These are phyloP conservation scores for Cryptosporidium tyzzeri DNA, from an alignment of 169 alveolate species.

Conservation along the genomic window DNA sequence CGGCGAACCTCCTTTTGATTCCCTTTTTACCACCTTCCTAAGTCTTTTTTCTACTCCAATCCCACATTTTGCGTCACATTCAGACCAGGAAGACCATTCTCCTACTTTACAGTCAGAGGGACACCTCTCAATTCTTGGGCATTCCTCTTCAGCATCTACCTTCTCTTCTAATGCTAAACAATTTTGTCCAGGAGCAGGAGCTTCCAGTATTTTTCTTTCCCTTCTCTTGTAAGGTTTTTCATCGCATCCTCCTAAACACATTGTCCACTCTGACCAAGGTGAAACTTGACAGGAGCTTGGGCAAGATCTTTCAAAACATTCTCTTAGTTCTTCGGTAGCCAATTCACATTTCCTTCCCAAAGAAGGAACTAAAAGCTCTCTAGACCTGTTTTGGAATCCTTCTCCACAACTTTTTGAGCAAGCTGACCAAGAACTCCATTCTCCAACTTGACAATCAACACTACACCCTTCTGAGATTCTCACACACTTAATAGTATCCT, in stretches of 20 bases:
- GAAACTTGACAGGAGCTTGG: slow-evolving; percentile 78
- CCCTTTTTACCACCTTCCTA: slow-evolving; percentile 74
- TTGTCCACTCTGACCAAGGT: slow-evolving; percentile 80
- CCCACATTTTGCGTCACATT: slow-evolving; percentile 79
- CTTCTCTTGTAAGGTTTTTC: slow-evolving; percentile 46
- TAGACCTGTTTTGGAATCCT: slow-evolving; percentile 72
- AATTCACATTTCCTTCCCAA: slow-evolving; percentile 25
- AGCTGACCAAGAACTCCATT: slow-evolving; percentile 79
- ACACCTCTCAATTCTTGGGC: slow-evolving; percentile 33
- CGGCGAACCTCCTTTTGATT: slow-evolving; percentile 76
- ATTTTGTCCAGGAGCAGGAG: slow-evolving; percentile 2
- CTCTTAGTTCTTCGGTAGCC: slow-evolving; percentile 45
- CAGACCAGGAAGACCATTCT: slow-evolving; percentile 80
- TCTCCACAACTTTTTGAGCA: slow-evolving; percentile 81
- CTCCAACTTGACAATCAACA: slow-evolving; percentile 76
- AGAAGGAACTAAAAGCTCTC: slow-evolving; percentile 35
- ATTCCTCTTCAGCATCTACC: neutral
- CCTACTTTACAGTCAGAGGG: slow-evolving; percentile 79
- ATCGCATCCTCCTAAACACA: slow-evolving; percentile 80
- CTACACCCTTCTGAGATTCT: slow-evolving; percentile 70
- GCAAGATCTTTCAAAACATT: slow-evolving; percentile 71
- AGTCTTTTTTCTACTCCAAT: slow-evolving; percentile 50
- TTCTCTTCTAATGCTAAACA: slow-evolving; percentile 22
- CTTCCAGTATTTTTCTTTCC: slow-evolving; percentile 32
- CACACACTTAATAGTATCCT: slow-evolving; percentile 33